phyloP scores from a whole-genome alignment of 2,329 filamentous ascomycete genomes.

The Lecanicillium sp. region DNA sequence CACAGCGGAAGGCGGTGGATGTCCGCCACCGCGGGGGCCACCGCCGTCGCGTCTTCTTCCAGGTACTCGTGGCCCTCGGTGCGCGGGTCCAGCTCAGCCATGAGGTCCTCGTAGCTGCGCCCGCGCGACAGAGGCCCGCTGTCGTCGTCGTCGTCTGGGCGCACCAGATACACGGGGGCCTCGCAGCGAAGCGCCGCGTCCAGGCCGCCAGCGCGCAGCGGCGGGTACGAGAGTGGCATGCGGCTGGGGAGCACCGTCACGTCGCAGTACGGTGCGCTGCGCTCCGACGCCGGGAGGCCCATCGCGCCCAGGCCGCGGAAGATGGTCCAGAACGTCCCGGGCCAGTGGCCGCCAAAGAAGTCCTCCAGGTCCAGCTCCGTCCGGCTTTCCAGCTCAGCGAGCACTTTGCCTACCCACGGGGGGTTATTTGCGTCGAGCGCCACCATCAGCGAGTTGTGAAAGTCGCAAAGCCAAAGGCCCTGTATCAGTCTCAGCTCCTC shows the following conservation, averaged over 20 bases:
- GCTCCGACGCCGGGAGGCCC: not conserved
- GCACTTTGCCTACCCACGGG: not conserved
- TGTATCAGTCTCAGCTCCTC: slow-evolving; percentile 1
- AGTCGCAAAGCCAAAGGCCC: not conserved
- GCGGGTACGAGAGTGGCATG: not conserved
- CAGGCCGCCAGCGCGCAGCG: not conserved
- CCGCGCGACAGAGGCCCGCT: too few species aligned
- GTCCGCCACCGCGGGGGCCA: too few species aligned
- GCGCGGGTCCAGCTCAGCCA: too few species aligned
- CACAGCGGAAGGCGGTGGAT: not conserved
- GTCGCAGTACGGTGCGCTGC: not conserved
- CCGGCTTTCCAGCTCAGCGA: not conserved
- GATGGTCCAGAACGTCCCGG: slow-evolving; percentile 3
- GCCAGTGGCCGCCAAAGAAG: not conserved
- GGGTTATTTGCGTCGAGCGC: too few species aligned
- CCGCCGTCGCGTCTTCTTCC: too few species aligned
- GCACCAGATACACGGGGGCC: not conserved
- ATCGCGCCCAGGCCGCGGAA: not conserved
- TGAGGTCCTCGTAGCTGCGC: too few species aligned
- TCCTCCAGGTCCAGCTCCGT: not conserved
- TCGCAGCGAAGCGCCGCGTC: not conserved
- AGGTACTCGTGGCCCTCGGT: too few species aligned
- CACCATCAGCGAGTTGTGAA: not conserved
- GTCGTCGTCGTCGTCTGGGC: too few species aligned
- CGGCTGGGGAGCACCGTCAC: not conserved